Percentiles rank a stretch among this genome's conserved stretches.
These are phyloP conservation scores for Datisca glomerata DNA, from an alignment of 306 rosid genomes.

Conservation along the genomic window DNA sequence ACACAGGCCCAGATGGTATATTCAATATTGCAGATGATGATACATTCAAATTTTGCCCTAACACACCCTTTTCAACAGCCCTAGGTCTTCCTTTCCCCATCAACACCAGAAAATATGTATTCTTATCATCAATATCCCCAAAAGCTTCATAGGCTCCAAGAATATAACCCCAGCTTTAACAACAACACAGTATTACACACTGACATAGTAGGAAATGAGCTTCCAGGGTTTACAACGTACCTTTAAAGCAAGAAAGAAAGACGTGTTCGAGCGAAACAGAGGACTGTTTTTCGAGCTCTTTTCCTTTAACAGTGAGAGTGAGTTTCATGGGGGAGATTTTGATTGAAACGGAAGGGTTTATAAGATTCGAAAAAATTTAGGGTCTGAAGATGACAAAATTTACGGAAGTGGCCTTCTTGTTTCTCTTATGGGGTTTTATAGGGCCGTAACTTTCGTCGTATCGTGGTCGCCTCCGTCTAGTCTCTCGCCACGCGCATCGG, in stretches of 20 bases:
- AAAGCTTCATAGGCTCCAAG: slow-evolving; percentile 4
- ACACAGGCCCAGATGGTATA: slow-evolving; percentile 73
- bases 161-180: slow-evolving; percentile 1
- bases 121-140: too few species aligned
- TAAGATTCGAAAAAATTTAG: background rate
- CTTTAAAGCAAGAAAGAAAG: slow-evolving; percentile 12
- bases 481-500: too few species aligned
- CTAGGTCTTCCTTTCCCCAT: slow-evolving; percentile 96
- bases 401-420: slow-evolving; percentile 10
- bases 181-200: background rate
- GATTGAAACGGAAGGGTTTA: slow-evolving; percentile 9
- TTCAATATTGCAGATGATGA: slow-evolving; percentile 27
- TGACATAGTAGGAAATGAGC: background rate
- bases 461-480: background rate
- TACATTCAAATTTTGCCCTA: slow-evolving; percentile 49
- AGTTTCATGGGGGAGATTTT: slow-evolving; percentile 13
- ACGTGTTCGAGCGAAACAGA: too few species aligned
- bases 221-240: slow-evolving; percentile 24
- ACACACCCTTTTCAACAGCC: slow-evolving; percentile 74
- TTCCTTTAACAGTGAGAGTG: background rate
- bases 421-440: background rate
- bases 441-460: slow-evolving; percentile 13
- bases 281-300: too few species aligned
- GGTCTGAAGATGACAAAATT: background rate
- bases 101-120: slow-evolving; percentile 16